Evolutionary conservation across 1,284 basidiomycete species (phyloP).

Genomic region (Fomitopsis pinicola): DNA sequence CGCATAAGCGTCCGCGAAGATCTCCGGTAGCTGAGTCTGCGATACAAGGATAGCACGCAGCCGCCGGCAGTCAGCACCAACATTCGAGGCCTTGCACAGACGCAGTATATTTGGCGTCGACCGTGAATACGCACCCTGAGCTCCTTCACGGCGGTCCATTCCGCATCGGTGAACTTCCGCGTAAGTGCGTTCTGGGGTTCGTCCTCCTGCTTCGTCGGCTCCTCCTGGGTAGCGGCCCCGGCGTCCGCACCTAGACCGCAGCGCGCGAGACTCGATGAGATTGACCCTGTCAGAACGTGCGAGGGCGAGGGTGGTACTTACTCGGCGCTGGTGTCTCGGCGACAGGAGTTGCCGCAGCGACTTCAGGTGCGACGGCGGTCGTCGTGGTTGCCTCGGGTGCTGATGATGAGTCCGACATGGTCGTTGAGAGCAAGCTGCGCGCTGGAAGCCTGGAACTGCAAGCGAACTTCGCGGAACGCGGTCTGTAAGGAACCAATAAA

Average conservation of each 20-base stretch:
- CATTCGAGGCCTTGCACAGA: neutral
- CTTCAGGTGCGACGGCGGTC: neutral
- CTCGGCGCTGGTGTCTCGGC: neutral
- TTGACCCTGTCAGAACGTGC: constrained; percentile 1
- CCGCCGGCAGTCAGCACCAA: neutral
- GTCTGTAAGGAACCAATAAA: neutral
- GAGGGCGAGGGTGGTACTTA: constrained; percentile 1
- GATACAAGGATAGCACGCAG: neutral
- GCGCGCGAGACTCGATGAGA: neutral
- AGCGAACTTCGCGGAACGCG: constrained; percentile 4
- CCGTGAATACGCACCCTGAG: constrained; percentile 48
- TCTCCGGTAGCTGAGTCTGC: constrained; percentile 51
- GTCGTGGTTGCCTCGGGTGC: neutral
- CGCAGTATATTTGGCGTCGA: neutral
- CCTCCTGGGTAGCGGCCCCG: neutral
- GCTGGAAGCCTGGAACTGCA: neutral
- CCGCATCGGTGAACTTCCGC: constrained; percentile 58
- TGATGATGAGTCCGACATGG: neutral
- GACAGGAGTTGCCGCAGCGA: neutral
- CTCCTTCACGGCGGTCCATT: constrained; percentile 64
- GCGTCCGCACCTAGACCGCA: constrained; percentile 1
- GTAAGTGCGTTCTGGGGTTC: constrained; percentile 71
- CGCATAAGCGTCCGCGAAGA: constrained; percentile 54
- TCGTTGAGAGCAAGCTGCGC: neutral
- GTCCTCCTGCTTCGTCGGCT: constrained; percentile 8